Base-by-base conservation (phyloP, 2,329 filamentous ascomycete genomes). In the Xylaria sp. region DNA sequence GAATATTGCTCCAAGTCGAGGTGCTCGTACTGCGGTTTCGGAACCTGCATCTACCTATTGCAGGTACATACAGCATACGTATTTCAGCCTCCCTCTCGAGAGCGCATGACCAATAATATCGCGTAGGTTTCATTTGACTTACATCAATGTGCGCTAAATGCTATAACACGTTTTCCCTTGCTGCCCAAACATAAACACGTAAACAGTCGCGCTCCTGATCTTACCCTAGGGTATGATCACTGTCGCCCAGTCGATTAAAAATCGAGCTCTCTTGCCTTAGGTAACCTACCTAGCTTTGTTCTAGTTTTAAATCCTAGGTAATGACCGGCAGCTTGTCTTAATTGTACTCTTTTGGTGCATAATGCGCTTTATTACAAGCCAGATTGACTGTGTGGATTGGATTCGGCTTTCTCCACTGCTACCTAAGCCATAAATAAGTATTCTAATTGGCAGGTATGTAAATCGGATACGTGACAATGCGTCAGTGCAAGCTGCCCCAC, bases 31-130 rank as follows among this genome's bases (percentile, higher is more conserved):
- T 7, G 51, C 28, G 20, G 42, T 49, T 40, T 26, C 15, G 26
- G 38, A 44, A 20, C 44, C 38, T 65, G 63, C 15, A 38, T 13
- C 38, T 31, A 23, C 33, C 33, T 26, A 15, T 4, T 4, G 13
- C 28, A 56, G 6, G 51, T 36, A 54, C 51, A 54, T 36, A 54
- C 51, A 54, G 53, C 13, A 57, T 31, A 28, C 15, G 17, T 36
- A 53, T 49, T 59, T 59, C 58, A 68, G 66, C 66, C 63, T 68
- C 59, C 63, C 63, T 63, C 59, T 54, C 28, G 36, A 28, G 28
- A n/a, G 17, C 10, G 15, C 51, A 36, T 58, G 36, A 20, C 66
- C 63, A 66, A 68, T 68, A 13, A 66, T 53, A 54, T 48, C 44
- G 6, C 28, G n/a, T 33, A 13, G 23, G 49, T 46, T 59, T 17